These are phyloP conservation scores for Vigna nakashimae DNA, from an alignment of 306 rosid species.

Conservation along the genomic window DNA sequence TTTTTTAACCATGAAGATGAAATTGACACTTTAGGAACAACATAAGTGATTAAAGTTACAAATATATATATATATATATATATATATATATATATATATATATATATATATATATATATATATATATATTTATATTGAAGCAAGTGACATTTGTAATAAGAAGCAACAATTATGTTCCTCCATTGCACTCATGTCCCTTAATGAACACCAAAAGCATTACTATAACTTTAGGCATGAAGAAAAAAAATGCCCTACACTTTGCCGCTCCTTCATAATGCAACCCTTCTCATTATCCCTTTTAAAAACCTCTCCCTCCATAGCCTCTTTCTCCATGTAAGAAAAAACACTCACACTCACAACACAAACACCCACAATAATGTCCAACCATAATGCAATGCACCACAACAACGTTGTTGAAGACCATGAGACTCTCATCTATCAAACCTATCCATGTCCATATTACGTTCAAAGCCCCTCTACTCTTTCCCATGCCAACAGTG, in stretches of 20 bases:
- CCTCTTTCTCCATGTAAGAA: not conserved
- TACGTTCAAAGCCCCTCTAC: conserved; percentile 92
- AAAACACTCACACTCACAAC: not conserved
- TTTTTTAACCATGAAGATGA: too few species aligned
- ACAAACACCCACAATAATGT: conserved; percentile 33
- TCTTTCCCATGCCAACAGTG: conserved; percentile 69
- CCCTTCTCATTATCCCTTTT: conserved; percentile 42
- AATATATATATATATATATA: too few species aligned
- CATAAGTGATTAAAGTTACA: too few species aligned
- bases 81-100: too few species aligned
- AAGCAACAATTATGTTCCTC: conserved; percentile 47
- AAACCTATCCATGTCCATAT: conserved; percentile 70
- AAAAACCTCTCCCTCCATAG: conserved; percentile 46
- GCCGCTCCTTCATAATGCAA: conserved; percentile 30
- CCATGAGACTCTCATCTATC: conserved; percentile 61
- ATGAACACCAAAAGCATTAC: conserved; percentile 44
- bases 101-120: too few species aligned
- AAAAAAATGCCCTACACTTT: conserved; percentile 33
- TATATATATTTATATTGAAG: not conserved
- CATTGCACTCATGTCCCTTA: conserved; percentile 46
- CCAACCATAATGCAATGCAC: conserved; percentile 45
- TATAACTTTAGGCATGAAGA: not conserved
- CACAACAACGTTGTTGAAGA: conserved; percentile 61
- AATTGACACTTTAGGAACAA: too few species aligned
- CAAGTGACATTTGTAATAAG: not conserved